Conservation (phyloP, 192 early-diverging fungal genomes). For the Entomortierella lignicola region DNA sequence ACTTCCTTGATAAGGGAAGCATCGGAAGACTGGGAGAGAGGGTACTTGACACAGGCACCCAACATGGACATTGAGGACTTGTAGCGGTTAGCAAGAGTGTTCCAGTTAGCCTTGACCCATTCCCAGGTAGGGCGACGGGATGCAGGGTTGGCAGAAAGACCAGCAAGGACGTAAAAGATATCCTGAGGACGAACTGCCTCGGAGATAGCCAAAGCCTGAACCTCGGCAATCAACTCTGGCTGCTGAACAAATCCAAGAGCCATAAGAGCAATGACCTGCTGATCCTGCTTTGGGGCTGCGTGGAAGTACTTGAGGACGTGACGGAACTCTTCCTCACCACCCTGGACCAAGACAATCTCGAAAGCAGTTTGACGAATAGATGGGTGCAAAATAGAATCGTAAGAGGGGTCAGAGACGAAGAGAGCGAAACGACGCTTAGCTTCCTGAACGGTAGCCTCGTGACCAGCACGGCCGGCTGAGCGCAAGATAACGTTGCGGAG, state of each 20-base stretch:
- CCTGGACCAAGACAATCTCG: constrained; percentile 73
- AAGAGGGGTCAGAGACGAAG: constrained; percentile 68
- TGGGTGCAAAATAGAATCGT: constrained; percentile 77
- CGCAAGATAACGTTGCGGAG: constrained; percentile 83
- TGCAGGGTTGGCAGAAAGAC: constrained; percentile 63
- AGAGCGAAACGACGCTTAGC: constrained; percentile 77
- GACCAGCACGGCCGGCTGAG: constrained; percentile 76
- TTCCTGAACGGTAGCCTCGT: constrained; percentile 73
- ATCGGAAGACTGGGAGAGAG: constrained; percentile 55
- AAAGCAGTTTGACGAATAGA: constrained; percentile 81
- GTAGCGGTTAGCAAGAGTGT: constrained; percentile 46
- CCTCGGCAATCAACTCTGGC: constrained; percentile 68
- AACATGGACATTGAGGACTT: constrained; percentile 52
- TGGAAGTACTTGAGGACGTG: constrained; percentile 71
- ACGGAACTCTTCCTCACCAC: constrained; percentile 73
- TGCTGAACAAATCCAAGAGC: constrained; percentile 74
- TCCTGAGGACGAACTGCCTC: constrained; percentile 82
- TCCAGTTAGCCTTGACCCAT: constrained; percentile 73
- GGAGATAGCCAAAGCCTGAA: constrained; percentile 72
- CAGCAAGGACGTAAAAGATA: constrained; percentile 62
- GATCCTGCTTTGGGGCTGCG: constrained; percentile 72
- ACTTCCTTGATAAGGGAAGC: constrained; percentile 72
- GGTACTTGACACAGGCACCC: constrained; percentile 52
- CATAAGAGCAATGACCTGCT: constrained; percentile 73
- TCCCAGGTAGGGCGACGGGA: constrained; percentile 74